These are phyloP conservation scores for Pittosporum tobira DNA, from an alignment of 129 eudicot genomes.

Conservation along the genomic window DNA sequence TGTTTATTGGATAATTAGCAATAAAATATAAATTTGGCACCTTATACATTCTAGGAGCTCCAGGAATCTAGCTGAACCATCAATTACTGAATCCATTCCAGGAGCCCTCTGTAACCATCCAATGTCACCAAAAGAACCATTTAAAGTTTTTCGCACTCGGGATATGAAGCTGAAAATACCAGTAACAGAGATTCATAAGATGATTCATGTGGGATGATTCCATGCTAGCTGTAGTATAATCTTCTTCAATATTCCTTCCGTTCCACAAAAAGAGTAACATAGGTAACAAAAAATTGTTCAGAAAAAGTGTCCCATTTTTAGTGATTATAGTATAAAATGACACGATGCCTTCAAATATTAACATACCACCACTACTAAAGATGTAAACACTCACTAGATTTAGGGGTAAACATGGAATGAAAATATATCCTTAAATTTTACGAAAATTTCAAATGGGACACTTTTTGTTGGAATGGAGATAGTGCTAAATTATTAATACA, in stretches of 20 bases:
- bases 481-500: too few species aligned
- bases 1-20: too few species aligned
- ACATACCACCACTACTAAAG: neutral
- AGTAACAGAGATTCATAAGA: neutral
- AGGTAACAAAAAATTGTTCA: too few species aligned
- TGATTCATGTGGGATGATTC: neutral
- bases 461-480: too few species aligned
- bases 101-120: constrained; percentile 89
- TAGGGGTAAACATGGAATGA: neutral
- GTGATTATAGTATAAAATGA: too few species aligned
- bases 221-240: neutral
- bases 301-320: too few species aligned
- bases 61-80: constrained; percentile 79
- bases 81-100: constrained; percentile 73
- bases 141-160: constrained; percentile 56
- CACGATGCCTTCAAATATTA: too few species aligned
- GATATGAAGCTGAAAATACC: constrained; percentile 38
- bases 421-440: too few species aligned
- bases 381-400: neutral
- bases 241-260: neutral
- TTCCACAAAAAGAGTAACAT: too few species aligned
- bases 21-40: constrained; percentile 19
- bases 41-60: constrained; percentile 66
- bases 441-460: too few species aligned
- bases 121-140: constrained; percentile 78